These are phyloP conservation scores for Nadsonia commutata DNA, from an alignment of 1,139 yeast genomes.

Conservation along the genomic window DNA sequence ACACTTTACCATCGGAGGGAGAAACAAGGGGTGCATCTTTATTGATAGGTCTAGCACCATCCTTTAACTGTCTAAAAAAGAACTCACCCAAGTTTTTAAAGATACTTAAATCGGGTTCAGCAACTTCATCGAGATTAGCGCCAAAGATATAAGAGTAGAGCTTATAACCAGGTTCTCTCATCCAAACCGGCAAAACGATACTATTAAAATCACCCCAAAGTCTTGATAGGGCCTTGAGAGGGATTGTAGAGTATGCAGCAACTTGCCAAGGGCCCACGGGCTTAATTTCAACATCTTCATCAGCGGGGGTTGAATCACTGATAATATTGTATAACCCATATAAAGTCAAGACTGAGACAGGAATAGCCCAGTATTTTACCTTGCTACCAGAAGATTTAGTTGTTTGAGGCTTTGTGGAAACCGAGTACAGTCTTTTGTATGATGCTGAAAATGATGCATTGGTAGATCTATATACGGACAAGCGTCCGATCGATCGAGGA, in stretches of 20 bases:
- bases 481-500: neutral
- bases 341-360: neutral
- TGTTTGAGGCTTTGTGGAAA: neutral
- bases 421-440: neutral
- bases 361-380: neutral
- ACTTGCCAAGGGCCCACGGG: constrained; percentile 75
- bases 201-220: constrained; percentile 90
- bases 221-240: constrained; percentile 80
- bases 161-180: constrained; percentile 69
- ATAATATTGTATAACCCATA: neutral
- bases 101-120: constrained; percentile 59
- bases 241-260: constrained; percentile 79
- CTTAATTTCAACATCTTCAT: neutral
- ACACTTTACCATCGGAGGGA: constrained; percentile 87
- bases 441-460: neutral
- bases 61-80: constrained; percentile 69
- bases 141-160: constrained; percentile 74
- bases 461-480: neutral
- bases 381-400: neutral
- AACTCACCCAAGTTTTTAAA: constrained; percentile 80
- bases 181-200: constrained; percentile 73
- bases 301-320: neutral
- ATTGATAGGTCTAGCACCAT: constrained; percentile 70
- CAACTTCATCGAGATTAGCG: constrained; percentile 79
- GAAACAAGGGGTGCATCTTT: constrained; percentile 47